phyloP scores from a whole-genome alignment of 2,329 filamentous ascomycete genomes.

The Pyrenochaeta sp. region DNA sequence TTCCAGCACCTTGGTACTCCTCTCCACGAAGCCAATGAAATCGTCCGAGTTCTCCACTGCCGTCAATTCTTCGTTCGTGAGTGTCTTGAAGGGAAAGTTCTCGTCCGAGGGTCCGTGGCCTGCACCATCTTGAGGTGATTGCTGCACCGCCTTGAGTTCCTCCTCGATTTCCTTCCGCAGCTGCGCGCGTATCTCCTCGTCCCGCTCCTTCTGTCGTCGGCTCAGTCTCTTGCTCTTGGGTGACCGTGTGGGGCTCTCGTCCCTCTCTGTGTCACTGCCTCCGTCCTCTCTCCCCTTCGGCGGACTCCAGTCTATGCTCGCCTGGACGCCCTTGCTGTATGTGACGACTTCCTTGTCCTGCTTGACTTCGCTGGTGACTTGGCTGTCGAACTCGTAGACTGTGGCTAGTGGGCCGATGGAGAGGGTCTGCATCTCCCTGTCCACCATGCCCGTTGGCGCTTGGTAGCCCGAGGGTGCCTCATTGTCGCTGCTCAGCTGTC shows the following conservation, averaged over 20 bases:
- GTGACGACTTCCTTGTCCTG: conserved; percentile 79
- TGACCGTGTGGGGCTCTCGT: conserved; percentile 65
- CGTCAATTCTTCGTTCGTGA: conserved; percentile 84
- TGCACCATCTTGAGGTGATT: conserved; percentile 47
- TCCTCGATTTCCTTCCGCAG: conserved; percentile 91
- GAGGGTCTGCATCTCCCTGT: conserved; percentile 69
- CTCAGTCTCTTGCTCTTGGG: conserved; percentile 74
- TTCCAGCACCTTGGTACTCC: conserved; percentile 96
- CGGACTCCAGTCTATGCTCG: conserved; percentile 74
- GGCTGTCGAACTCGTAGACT: conserved; percentile 80
- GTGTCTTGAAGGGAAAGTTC: conserved; percentile 77
- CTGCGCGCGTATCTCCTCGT: conserved; percentile 87
- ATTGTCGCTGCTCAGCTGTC: conserved; percentile 78
- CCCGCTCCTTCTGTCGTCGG: conserved; percentile 78
- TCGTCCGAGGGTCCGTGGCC: conserved; percentile 56
- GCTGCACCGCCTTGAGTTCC: conserved; percentile 75
- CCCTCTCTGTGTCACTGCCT: conserved; percentile 64
- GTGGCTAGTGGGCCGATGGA: conserved; percentile 77
- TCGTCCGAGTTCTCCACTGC: conserved; percentile 92
- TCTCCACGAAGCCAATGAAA: conserved; percentile 93
- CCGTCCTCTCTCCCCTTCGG: conserved; percentile 61
- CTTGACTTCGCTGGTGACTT: conserved; percentile 73
- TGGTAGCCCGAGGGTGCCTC: conserved; percentile 40
- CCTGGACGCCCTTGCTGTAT: conserved; percentile 97
- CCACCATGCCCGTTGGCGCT: conserved; percentile 38